These are phyloP conservation scores for Lunularia cruciata DNA, from an alignment of 225 moss, liverwort and hornwort species.

Conservation along the genomic window DNA sequence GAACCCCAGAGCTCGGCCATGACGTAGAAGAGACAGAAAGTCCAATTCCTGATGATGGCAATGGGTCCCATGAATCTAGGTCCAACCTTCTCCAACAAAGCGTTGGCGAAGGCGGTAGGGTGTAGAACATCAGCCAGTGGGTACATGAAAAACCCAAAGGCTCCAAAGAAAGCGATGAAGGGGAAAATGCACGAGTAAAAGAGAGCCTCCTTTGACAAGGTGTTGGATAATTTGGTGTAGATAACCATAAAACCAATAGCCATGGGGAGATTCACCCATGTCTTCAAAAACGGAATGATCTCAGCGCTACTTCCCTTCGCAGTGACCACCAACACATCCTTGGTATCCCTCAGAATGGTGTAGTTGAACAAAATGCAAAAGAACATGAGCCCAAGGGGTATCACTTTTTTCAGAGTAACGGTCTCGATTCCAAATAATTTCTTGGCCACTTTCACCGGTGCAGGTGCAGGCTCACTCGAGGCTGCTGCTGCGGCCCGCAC, in stretches of 20 bases:
- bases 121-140: slow-evolving; percentile 90
- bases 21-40: slow-evolving; percentile 96
- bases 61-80: slow-evolving; percentile 87
- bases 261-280: slow-evolving; percentile 99
- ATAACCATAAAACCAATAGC: slow-evolving; percentile 98
- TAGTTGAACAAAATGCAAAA: slow-evolving; percentile 99
- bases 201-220: slow-evolving; percentile 79
- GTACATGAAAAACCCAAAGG: slow-evolving; percentile 94
- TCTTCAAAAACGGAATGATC: slow-evolving; percentile 97
- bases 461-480: slow-evolving; percentile 37
- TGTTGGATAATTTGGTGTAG: slow-evolving; percentile 93
- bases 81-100: slow-evolving; percentile 67
- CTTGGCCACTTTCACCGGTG: slow-evolving; percentile 30
- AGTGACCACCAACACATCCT: slow-evolving; percentile 99
- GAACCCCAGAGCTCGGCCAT: slow-evolving; percentile 99
- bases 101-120: slow-evolving; percentile 84
- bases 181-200: slow-evolving; percentile 94
- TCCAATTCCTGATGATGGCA: slow-evolving; percentile 97
- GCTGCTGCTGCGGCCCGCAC: slow-evolving; percentile 64
- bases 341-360: slow-evolving; percentile 94
- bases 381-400: slow-evolving; percentile 95
- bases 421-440: slow-evolving; percentile 75
- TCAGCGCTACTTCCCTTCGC: slow-evolving; percentile 99
- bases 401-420: slow-evolving; percentile 84
- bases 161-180: slow-evolving; percentile 87